These are phyloP conservation scores for Mrakia frigida DNA, from an alignment of 768 basidiomycete species.

Conservation along the genomic window DNA sequence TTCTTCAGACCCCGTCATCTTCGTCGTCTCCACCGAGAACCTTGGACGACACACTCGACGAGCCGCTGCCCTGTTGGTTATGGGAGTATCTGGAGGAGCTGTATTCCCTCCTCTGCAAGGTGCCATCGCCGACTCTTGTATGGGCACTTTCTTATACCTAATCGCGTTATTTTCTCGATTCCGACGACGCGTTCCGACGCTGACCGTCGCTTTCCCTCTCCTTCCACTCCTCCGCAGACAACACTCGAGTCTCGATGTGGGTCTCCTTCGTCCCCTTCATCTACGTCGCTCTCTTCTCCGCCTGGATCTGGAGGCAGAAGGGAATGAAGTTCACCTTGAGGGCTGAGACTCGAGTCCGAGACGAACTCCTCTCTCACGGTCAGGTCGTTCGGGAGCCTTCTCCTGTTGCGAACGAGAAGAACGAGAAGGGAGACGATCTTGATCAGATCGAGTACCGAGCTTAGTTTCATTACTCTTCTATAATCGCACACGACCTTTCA, in stretches of 20 bases:
- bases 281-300: slow-evolving; percentile 19
- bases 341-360: slow-evolving; percentile 13
- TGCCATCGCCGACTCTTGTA: slow-evolving; percentile 37
- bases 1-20: slow-evolving; percentile 31
- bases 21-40: slow-evolving; percentile 40
- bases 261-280: slow-evolving; percentile 25
- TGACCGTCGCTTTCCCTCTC: neutral
- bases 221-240: neutral
- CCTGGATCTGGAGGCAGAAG: slow-evolving; percentile 24
- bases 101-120: slow-evolving; percentile 45
- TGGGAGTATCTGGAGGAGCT: slow-evolving; percentile 42
- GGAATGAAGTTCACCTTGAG: slow-evolving; percentile 12
- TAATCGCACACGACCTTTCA: neutral
- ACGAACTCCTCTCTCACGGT: slow-evolving; percentile 7
- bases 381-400: neutral
- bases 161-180: too few relatives aligned
- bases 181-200: neutral
- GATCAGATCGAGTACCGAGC: slow-evolving; percentile 13
- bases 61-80: slow-evolving; percentile 43
- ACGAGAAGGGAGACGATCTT: neutral
- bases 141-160: too few relatives aligned
- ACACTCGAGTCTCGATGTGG: slow-evolving; percentile 25
- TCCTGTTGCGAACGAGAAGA: slow-evolving; percentile 5
- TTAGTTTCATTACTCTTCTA: neutral
- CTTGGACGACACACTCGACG: slow-evolving; percentile 45